Evolutionary conservation across 768 basidiomycete genomes (phyloP).

Genomic region (Macrocybe gigantea): DNA sequence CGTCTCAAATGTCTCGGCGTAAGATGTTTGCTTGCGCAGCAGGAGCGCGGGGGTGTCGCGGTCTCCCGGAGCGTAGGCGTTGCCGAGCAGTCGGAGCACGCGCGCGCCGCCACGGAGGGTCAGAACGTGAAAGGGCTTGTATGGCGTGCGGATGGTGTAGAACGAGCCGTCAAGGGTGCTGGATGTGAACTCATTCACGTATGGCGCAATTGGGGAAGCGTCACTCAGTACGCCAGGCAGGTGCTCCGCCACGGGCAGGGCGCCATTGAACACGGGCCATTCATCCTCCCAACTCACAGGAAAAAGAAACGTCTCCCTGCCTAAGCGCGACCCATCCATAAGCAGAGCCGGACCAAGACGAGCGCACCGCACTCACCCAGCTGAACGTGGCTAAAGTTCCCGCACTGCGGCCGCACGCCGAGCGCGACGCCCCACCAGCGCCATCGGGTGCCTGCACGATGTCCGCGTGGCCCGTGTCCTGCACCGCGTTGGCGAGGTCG

Average conservation of each 20-base stretch:
- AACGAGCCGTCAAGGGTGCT: slow-evolving; percentile 22
- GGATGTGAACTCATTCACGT: slow-evolving; percentile 23
- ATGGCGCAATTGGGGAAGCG: slow-evolving; percentile 16
- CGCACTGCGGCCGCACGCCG: slow-evolving; percentile 29
- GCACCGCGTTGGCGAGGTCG: slow-evolving; percentile 25
- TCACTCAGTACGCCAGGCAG: slow-evolving; percentile 22
- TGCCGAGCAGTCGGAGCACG: slow-evolving; percentile 24
- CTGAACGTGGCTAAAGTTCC: slow-evolving; percentile 27
- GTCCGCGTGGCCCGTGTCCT: slow-evolving; percentile 33
- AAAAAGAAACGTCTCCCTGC: slow-evolving; percentile 34
- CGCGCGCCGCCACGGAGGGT: slow-evolving; percentile 16
- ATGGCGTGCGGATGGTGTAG: slow-evolving; percentile 34
- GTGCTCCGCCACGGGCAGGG: slow-evolving; percentile 23
- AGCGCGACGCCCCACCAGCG: slow-evolving; percentile 35
- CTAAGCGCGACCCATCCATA: slow-evolving; percentile 8
- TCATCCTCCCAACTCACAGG: slow-evolving; percentile 32
- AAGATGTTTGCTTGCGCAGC: slow-evolving; percentile 30
- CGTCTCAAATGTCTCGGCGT: slow-evolving; percentile 31
- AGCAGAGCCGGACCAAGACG: not conserved
- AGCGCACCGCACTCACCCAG: slow-evolving; percentile 16
- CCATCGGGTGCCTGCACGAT: slow-evolving; percentile 28
- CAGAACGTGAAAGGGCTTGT: slow-evolving; percentile 29
- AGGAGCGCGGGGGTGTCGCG: slow-evolving; percentile 30
- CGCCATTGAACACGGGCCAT: slow-evolving; percentile 33
- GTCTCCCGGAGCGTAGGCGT: slow-evolving; percentile 32